Evolutionary conservation across 352 stramenopile genomes (phyloP), one percentile per base, ranked within the genome.

Genomic region (Plasmopara muralis): DNA sequence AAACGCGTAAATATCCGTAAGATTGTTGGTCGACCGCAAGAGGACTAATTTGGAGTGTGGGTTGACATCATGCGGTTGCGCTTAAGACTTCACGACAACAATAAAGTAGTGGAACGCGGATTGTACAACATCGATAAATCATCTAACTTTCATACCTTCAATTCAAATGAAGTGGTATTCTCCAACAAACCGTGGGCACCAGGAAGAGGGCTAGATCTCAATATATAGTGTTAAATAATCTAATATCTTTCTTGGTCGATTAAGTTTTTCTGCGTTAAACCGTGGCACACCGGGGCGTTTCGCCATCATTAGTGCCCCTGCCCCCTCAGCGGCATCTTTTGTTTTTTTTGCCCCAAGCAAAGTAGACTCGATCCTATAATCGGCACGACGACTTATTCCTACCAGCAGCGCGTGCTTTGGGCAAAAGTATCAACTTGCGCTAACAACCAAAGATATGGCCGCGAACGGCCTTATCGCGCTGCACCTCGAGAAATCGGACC

Each of bases 401-500:
- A 37, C 14, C 16, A 30, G 4, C 6, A 44, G 6, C 40, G 20
- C 30, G 9, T 33, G 12, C 14, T 29, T n/a, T 38, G 6, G 5
- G 7, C 31, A 35, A 5, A 35, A 5, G 1, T 12, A 1, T 5
- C 10, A 12, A 12, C 6, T 35, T 12, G 10, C 31, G 31, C 31
- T 35, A 12, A 12, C 31, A 35, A 35, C 0, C 31, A 12, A 35
- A 1, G 10, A 35, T 9, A 69, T 69, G 56, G 53, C 47, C 7
- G 40, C 43, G 20, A 67, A 84, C 54, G 68, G 85, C 31, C 75
- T 86, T 46, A 66, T 87, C 51, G 76, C 87, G 41, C 64, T 82
- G 57, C 79, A 87, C 43, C 72, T 93, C 37, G 72, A 88, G 16
- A 75, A 89, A 60, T 74, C 77, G 8, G 63, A 68, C 13, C 69